A percentile compares a stretch with the other conserved stretches of the same genome.
Conservation (phyloP, 108 stramenopile species). For the Epithemia pelagica region DNA sequence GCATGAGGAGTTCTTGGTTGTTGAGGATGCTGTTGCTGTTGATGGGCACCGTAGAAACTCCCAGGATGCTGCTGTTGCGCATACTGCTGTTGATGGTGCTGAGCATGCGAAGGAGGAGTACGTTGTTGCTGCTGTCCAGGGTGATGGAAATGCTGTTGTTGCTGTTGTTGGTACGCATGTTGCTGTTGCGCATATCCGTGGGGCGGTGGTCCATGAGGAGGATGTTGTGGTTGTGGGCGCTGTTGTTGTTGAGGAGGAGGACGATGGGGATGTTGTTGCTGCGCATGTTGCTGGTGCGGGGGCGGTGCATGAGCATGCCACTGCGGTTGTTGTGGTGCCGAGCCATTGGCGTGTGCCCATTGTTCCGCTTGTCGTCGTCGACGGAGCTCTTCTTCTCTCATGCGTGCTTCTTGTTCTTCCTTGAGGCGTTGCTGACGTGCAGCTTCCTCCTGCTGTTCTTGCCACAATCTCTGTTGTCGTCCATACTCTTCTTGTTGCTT, state of each 20-base stretch:
- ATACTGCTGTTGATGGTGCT: constrained; percentile 18
- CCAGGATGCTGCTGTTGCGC: constrained; percentile 8
- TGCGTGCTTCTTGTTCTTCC: background rate
- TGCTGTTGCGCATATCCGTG: constrained; percentile 14
- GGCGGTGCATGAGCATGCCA: constrained; percentile 1
- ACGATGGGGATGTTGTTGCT: constrained; percentile 15
- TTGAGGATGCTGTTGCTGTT: constrained; percentile 1
- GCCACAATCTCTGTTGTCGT: constrained; percentile 40
- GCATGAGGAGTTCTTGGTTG: constrained; percentile 8
- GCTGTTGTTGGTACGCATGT: constrained; percentile 34
- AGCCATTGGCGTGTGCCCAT: constrained; percentile 24
- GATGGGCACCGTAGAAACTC: background rate
- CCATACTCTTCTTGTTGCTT: constrained; percentile 15
- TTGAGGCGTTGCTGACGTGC: constrained; percentile 19
- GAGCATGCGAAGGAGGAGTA: no score
- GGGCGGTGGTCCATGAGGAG: constrained; percentile 15
- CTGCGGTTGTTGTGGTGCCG: constrained; percentile 29
- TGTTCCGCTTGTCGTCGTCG: constrained; percentile 31
- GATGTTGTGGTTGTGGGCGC: constrained; percentile 25
- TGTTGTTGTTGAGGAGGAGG: constrained; percentile 23
- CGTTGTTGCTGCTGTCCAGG: constrained; percentile 15
- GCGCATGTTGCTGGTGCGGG: constrained; percentile 34
- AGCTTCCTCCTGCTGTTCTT: constrained; percentile 28
- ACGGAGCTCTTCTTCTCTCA: constrained; percentile 36
- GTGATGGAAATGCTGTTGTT: constrained; percentile 17